Conservation (phyloP, 345 rosid species). For the Rhodamnia rubescens region DNA sequence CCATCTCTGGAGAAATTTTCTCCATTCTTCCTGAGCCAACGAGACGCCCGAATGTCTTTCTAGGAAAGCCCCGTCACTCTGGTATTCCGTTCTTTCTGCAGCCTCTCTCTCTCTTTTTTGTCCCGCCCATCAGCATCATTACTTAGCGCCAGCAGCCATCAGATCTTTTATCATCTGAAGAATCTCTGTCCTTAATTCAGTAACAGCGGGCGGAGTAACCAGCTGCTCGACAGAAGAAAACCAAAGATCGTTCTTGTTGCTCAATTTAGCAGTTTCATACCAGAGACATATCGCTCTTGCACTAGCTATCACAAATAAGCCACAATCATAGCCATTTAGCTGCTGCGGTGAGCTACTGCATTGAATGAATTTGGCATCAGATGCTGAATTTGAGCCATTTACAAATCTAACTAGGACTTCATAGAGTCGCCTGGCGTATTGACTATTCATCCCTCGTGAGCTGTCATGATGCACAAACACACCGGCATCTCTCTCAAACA, state of each 20-base stretch:
- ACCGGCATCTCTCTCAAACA: constrained; percentile 35
- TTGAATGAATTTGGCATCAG: constrained; percentile 28
- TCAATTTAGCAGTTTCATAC: constrained; percentile 18
- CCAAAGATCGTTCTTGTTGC: constrained; percentile 36
- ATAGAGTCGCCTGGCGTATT: constrained; percentile 30
- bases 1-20: not conserved
- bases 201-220: constrained; percentile 38
- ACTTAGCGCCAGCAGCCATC: constrained; percentile 6
- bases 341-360: constrained; percentile 52
- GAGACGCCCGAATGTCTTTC: not conserved
- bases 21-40: not conserved
- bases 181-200: constrained; percentile 44
- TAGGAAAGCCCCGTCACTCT: not conserved
- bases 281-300: constrained; percentile 49
- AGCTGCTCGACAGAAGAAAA: constrained; percentile 43
- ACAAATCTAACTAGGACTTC: constrained; percentile 29
- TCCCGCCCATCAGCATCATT: not conserved
- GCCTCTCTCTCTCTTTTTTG: too few species aligned
- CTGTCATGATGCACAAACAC: constrained; percentile 77
- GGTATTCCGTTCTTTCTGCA: not conserved
- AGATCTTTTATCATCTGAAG: constrained; percentile 36
- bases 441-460: constrained; percentile 24
- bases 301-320: constrained; percentile 46
- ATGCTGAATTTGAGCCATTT: constrained; percentile 4
- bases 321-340: constrained; percentile 64